A percentile compares a stretch with the other conserved stretches of the same genome.
Evolutionary conservation across 2,329 filamentous ascomycete species (phyloP).

Genomic region (Neofusicoccum ribis): DNA sequence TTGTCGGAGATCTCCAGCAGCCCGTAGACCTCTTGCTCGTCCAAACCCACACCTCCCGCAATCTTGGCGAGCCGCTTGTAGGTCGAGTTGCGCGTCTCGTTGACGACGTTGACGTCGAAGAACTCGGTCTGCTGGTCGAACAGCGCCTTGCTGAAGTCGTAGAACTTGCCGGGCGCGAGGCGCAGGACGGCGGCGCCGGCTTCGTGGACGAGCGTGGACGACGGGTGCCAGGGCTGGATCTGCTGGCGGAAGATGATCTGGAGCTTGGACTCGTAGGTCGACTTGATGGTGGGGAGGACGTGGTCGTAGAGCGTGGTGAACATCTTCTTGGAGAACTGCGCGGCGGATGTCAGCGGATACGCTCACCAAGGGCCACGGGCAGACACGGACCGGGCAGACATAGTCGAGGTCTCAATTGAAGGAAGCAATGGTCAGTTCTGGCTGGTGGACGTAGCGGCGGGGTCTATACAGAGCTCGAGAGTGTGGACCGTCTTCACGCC

Average conservation of each 20-base stretch:
- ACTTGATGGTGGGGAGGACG: conserved; percentile 64
- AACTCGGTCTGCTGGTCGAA: conserved; percentile 71
- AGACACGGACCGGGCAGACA: conserved; percentile 64
- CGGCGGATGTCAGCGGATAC: conserved; percentile 23
- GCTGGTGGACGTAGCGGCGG: too few relatives aligned
- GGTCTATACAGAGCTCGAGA: conserved; percentile 52
- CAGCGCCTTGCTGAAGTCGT: conserved; percentile 71
- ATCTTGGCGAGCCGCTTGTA: conserved; percentile 77
- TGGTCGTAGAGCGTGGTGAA: conserved; percentile 73
- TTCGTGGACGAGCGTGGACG: conserved; percentile 70
- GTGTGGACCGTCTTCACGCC: conserved; percentile 50
- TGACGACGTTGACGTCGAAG: conserved; percentile 82
- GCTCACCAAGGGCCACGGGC: not conserved
- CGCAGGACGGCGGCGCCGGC: conserved; percentile 78
- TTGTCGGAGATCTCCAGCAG: conserved; percentile 70
- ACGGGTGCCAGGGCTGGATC: conserved; percentile 93
- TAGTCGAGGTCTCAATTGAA: conserved; percentile 72
- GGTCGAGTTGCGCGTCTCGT: conserved; percentile 80
- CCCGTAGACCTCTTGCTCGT: conserved; percentile 68
- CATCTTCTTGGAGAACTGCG: conserved; percentile 64
- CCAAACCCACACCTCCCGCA: conserved; percentile 67
- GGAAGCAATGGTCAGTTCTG: not conserved
- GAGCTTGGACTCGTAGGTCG: conserved; percentile 62
- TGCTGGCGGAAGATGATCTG: conserved; percentile 86
- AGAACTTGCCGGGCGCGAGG: conserved; percentile 71